Percentiles rank a stretch among this genome's conserved stretches.
Evolutionary conservation across 1,139 yeast species (phyloP).

Genomic region (Fermentozyma sake): DNA sequence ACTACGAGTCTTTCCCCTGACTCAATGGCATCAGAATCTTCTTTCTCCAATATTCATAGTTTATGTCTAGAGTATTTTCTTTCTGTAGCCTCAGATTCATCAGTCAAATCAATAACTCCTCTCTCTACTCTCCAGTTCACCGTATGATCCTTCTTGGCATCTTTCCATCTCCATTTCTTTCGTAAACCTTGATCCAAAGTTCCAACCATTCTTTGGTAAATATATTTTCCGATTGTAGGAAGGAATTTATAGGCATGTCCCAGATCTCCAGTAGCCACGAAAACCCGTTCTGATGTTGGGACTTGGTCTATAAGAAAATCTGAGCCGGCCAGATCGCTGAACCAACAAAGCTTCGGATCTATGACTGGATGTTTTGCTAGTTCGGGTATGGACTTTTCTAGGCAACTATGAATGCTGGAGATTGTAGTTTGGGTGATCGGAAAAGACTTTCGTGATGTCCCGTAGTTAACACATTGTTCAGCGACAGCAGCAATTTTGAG

Average conservation of each 20-base stretch:
- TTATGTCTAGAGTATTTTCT: no score
- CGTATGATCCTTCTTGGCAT: no score
- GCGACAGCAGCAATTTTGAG: slow-evolving; percentile 1
- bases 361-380: slow-evolving; percentile 1
- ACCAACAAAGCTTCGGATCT: slow-evolving; percentile 1
- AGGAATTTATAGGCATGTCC: slow-evolving; percentile 2
- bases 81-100: no score
- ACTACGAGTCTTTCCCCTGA: no score
- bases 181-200: slow-evolving; percentile 1
- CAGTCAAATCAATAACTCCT: no score
- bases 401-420: slow-evolving; percentile 1
- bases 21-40: no score
- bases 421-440: background rate
- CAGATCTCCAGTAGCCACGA: slow-evolving; percentile 2
- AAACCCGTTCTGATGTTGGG: slow-evolving; percentile 1
- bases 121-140: slow-evolving; percentile 1
- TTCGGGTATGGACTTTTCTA: slow-evolving; percentile 1
- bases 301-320: slow-evolving; percentile 1
- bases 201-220: slow-evolving; percentile 1
- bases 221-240: slow-evolving; percentile 2
- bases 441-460: background rate
- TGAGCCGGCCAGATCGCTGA: slow-evolving; percentile 2
- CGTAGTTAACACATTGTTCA: background rate
- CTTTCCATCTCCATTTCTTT: slow-evolving; percentile 1
- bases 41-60: no score